Conservation (phyloP, 2,329 filamentous ascomycete genomes). For the Huntiella omanensis region DNA sequence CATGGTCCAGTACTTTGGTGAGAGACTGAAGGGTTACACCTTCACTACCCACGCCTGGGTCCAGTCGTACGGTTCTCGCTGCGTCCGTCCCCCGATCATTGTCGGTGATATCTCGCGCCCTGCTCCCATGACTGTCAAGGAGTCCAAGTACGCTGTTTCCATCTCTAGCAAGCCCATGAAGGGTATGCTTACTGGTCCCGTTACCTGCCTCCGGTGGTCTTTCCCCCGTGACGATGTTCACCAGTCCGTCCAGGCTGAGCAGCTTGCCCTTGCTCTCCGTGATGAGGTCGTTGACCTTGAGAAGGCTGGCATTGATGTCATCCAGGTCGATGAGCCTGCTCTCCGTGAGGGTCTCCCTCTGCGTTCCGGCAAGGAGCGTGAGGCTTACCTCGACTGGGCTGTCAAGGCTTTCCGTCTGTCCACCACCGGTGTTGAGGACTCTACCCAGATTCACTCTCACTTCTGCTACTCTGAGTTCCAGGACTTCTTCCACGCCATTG, state of each 20-base stretch:
- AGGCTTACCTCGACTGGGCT: conserved; percentile 92
- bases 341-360: conserved; percentile 98
- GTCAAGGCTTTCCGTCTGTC: conserved; percentile 96
- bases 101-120: conserved; percentile 97
- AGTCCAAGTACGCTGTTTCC: conserved; percentile 95
- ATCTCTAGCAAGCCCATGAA: conserved; percentile 99
- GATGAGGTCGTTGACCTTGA: conserved; percentile 98
- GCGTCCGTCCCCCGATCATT: conserved; percentile 93
- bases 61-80: conserved; percentile 94
- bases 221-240: conserved; percentile 99
- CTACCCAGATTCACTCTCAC: conserved; percentile 98
- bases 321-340: conserved; percentile 97
- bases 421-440: conserved; percentile 81
- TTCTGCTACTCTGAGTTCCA: conserved; percentile 99
- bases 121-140: conserved; percentile 97
- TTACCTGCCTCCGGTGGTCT: conserved; percentile 97
- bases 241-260: conserved; percentile 96
- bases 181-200: conserved; percentile 98
- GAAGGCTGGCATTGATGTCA: conserved; percentile 88
- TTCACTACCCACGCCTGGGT: conserved; percentile 99
- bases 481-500: conserved; percentile 99
- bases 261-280: conserved; percentile 93
- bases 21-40: conserved; percentile 87
- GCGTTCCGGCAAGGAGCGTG: conserved; percentile 79
- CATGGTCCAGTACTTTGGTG: conserved; percentile 99